A percentile compares a stretch with the other conserved stretches of the same genome.
These are phyloP conservation scores for Centaurea solstitialis DNA, from an alignment of 129 eudicot species.

Conservation along the genomic window DNA sequence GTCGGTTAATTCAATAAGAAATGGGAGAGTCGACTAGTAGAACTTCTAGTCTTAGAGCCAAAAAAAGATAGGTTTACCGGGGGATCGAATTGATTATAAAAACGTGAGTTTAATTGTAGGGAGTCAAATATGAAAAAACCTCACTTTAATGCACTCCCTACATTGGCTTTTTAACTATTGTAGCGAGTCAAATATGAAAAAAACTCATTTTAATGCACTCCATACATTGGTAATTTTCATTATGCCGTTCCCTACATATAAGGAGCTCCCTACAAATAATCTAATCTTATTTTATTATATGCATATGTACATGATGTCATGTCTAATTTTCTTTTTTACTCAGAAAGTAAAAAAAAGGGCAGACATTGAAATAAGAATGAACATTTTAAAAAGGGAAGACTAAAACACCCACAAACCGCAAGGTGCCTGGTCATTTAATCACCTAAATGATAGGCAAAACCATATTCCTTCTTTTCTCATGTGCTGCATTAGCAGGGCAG, in stretches of 20 bases:
- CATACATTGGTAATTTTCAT: neutral
- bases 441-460: conserved; percentile 5
- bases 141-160: neutral
- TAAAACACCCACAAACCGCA: conserved; percentile 2
- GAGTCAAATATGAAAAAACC: too few relatives aligned
- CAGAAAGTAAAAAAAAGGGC: neutral
- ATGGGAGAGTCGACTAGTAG: too few relatives aligned
- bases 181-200: too few relatives aligned
- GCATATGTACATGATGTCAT: neutral
- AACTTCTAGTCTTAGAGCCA: too few relatives aligned
- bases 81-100: too few relatives aligned
- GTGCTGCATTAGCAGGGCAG: neutral
- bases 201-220: too few relatives aligned
- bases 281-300: neutral
- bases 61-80: too few relatives aligned
- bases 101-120: too few relatives aligned
- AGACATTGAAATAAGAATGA: neutral
- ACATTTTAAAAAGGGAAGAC: neutral
- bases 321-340: neutral
- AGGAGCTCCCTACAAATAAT: neutral
- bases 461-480: neutral
- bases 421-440: conserved; percentile 12
- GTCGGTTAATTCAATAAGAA: too few relatives aligned
- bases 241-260: neutral
- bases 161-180: too few relatives aligned